Conservation (phyloP, 805 yeast species). For the Candida stauntonica region DNA sequence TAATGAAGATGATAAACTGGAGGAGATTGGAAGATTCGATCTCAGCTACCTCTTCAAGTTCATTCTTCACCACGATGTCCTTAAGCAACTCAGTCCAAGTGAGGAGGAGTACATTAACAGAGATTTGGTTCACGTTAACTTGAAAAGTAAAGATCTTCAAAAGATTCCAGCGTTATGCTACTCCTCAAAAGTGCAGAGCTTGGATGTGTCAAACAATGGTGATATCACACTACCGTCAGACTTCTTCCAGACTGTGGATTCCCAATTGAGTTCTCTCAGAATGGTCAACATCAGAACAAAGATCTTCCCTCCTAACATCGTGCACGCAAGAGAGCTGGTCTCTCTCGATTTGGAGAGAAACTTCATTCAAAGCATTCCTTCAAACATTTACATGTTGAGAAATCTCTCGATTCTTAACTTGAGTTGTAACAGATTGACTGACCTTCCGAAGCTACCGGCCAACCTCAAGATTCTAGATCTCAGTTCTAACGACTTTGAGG, state of each 20-base stretch:
- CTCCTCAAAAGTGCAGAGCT: constrained; percentile 72
- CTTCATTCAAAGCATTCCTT: constrained; percentile 60
- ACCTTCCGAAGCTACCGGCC: constrained; percentile 55
- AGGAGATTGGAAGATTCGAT: constrained; percentile 80
- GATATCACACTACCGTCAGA: constrained; percentile 79
- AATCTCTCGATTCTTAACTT: constrained; percentile 57
- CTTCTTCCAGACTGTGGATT: constrained; percentile 73
- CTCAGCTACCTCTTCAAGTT: constrained; percentile 78
- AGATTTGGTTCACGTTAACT: constrained; percentile 69
- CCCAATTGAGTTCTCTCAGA: constrained; percentile 60
- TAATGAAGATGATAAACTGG: constrained; percentile 67
- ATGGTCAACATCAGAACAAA: constrained; percentile 72
- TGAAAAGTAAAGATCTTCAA: constrained; percentile 68
- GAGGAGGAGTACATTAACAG: constrained; percentile 63
- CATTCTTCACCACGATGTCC: constrained; percentile 58
- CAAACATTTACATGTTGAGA: constrained; percentile 47
- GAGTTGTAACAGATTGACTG: constrained; percentile 68
- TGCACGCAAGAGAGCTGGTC: constrained; percentile 62
- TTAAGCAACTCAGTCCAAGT: constrained; percentile 58
- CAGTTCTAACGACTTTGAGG: constrained; percentile 68
- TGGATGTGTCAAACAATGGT: constrained; percentile 85
- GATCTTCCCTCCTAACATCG: constrained; percentile 67
- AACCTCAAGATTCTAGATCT: constrained; percentile 60
- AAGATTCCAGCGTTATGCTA: constrained; percentile 82
- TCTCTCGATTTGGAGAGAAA: constrained; percentile 75